Base-by-base conservation (phyloP, 352 stramenopile species). In the Elongisporangium prolatum region DNA sequence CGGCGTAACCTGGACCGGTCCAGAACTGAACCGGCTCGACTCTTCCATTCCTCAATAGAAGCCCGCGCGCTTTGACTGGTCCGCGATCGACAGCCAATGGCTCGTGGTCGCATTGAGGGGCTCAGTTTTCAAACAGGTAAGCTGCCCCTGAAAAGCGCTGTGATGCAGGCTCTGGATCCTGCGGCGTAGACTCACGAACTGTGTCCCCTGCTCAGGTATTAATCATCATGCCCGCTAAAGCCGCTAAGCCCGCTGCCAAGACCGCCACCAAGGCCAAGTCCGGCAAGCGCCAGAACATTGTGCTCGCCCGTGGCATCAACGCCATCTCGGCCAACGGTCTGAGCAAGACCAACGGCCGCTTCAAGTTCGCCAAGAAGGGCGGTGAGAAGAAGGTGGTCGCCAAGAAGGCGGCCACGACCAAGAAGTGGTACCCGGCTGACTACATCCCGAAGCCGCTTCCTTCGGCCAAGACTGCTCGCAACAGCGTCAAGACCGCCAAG, bases 401-500 rank as follows among this genome's bases (percentile, higher is more conserved):
- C 51, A 77, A 71, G 55, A 86, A 77, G 68, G 51, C 56, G 34
- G 44, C 61, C 28, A 67, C 65, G 40, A 82, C 74, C 54, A 83
- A 76, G 67, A 89, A 90, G 74, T 91, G 80, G 80, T 90, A 89
- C 72, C 76, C 76, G 59, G 75, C 76, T 21, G 78, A 88, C 61
- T 83, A 78, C 69, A 76, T 88, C 62, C 75, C 75, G 21, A 86
- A 84, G 67, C 66, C 67, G 54, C 67, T 88, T 37, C 62, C 67
- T n/a, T 86, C 75, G 57, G 78, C 78, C 52, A 88, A 88, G 71
- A 88, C 76, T 60, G 77, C 74, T 53, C 78, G 78, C 56, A 88
- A 86, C 70, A 84, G 73, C 59, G 65, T 80, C 28, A 98, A 98
- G 65, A 83, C 95, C 21, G 86, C 93, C 47, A 98, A 98, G 79